Evolutionary conservation across 768 basidiomycete species (phyloP).

Genomic region (Myochromella boudieri): DNA sequence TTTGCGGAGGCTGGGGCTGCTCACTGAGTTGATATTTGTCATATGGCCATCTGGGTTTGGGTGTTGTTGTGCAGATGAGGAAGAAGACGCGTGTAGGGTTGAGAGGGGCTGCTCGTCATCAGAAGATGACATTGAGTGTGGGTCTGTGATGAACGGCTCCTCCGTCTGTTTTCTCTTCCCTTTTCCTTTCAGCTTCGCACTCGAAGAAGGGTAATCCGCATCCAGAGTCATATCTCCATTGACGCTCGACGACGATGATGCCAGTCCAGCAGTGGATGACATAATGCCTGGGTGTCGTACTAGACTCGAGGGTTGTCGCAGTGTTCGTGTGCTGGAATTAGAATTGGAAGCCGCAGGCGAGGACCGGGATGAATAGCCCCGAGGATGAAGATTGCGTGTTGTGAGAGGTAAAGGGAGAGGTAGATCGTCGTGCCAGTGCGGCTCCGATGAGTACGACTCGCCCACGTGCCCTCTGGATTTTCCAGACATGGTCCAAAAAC

Average conservation of each 20-base stretch:
- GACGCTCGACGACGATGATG: conserved; percentile 9
- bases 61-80: no score
- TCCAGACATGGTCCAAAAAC: no score
- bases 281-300: neutral
- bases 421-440: conserved; percentile 3
- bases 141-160: no score
- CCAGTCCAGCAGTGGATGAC: conserved; percentile 4
- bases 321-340: neutral
- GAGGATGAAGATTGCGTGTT: conserved; percentile 15
- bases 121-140: no score
- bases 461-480: conserved; percentile 16
- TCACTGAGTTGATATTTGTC: conserved; percentile 12
- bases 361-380: no score
- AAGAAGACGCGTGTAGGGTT: no score
- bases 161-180: no score
- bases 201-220: no score
- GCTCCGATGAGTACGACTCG: neutral
- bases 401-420: conserved; percentile 16
- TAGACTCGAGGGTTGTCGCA: neutral
- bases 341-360: neutral
- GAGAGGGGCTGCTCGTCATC: no score
- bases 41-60: no score
- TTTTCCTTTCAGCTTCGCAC: no score
- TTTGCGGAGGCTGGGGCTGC: conserved; percentile 23
- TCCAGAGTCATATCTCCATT: no score